Percentiles rank a stretch among this genome's conserved stretches.
phyloP scores from a whole-genome alignment of 345 rosid species.

The Erysimum cheiranthoides region DNA sequence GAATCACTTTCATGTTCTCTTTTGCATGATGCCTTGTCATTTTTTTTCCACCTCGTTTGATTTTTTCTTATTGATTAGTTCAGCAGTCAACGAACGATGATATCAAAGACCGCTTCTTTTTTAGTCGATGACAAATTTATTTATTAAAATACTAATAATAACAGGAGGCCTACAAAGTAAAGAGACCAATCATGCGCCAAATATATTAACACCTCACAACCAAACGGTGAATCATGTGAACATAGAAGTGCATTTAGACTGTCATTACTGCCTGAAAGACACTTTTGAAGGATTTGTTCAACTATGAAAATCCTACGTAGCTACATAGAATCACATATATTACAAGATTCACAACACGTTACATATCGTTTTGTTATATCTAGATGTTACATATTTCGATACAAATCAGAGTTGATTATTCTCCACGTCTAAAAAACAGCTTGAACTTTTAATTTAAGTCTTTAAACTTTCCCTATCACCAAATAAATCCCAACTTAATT shows the following conservation, averaged over 20 bases:
- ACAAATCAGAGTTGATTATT: background rate
- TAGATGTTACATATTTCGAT: background rate
- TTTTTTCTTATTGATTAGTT: too few relatives aligned
- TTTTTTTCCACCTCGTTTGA: too few relatives aligned
- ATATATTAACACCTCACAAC: conserved; percentile 9
- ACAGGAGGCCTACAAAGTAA: conserved; percentile 21
- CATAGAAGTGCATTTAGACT: background rate
- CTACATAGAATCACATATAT: background rate
- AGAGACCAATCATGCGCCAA: conserved; percentile 13
- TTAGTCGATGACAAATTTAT: too few relatives aligned
- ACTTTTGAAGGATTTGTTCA: background rate
- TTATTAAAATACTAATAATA: background rate
- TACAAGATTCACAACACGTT: background rate
- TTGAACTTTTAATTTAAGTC: conserved; percentile 5
- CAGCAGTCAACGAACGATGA: too few relatives aligned
- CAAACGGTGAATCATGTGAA: conserved; percentile 24
- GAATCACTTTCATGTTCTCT: too few relatives aligned
- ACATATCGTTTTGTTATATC: background rate
- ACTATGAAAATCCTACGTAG: background rate
- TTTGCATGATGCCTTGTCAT: too few relatives aligned
- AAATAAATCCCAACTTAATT: too few relatives aligned
- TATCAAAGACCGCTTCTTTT: too few relatives aligned
- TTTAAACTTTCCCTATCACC: background rate
- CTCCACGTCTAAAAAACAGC: background rate
- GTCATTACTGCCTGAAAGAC: background rate